These are phyloP conservation scores for Aspergillus tanneri DNA, from an alignment of 2,329 filamentous ascomycete species.

Conservation along the genomic window DNA sequence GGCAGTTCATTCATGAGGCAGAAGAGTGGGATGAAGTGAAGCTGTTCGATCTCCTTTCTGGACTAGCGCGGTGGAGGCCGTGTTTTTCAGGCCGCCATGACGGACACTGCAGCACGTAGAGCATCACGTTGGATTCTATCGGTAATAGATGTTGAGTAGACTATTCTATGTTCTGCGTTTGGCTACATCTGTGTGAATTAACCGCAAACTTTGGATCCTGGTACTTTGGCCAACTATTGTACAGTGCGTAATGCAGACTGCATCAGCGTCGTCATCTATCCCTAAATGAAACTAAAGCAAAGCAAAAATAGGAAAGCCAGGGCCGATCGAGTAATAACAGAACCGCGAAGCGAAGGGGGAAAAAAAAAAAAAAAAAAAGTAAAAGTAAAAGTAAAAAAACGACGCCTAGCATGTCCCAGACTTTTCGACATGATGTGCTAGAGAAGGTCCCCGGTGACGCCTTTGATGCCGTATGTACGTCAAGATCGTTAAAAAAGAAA, in stretches of 20 bases:
- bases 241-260: conserved; percentile 14
- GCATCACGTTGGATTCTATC: background rate
- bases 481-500: conserved; percentile 23
- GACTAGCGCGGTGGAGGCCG: conserved; percentile 9
- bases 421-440: conserved; percentile 22
- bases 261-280: conserved; percentile 20
- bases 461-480: conserved; percentile 31
- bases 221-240: conserved; percentile 20
- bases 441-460: conserved; percentile 24
- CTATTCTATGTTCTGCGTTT: too few relatives aligned
- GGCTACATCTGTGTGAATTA: background rate
- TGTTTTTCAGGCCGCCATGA: conserved; percentile 14
- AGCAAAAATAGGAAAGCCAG: too few relatives aligned
- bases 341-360: conserved; percentile 15
- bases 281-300: conserved; percentile 14
- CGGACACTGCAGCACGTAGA: conserved; percentile 4
- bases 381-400: conserved; percentile 17
- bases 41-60: too few relatives aligned
- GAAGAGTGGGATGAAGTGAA: conserved; percentile 6
- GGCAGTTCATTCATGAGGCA: background rate
- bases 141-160: too few relatives aligned
- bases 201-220: conserved; percentile 1
- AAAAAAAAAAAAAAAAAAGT: conserved; percentile 18
- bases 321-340: conserved; percentile 5
- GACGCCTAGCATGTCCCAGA: conserved; percentile 22